Base-by-base conservation (phyloP, 2,329 filamentous ascomycete genomes). In the Arthrobotrys conoides region DNA sequence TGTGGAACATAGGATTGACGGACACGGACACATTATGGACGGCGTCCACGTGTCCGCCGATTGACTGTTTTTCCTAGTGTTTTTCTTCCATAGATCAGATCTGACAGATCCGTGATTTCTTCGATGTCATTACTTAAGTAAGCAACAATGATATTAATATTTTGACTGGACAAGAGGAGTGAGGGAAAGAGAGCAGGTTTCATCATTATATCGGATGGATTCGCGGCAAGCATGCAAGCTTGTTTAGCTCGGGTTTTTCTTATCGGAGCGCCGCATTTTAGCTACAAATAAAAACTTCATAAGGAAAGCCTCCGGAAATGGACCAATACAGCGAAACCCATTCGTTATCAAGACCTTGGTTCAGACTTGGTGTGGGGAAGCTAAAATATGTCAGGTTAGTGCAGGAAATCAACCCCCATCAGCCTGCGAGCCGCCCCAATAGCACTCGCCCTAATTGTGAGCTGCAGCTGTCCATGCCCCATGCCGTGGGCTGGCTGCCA, bases 251-350 rank as follows among this genome's bases (percentile, higher is more conserved):
- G 61, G 57, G 53, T 44, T 65, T 59, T 64, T 22, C 73, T 77
- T 77, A 77, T 77, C 73, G 53, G 59, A 70, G 51, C 61, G 53
- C 67, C 53, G 51, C 49, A 63, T 67, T 66, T 30, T 51, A 49
- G 61, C 66, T 71, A 77, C 73, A 71, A 71, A 77, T 71, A 71
- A 77, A 71, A 71, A 77, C 59, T 71, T 71, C 73, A 67, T 20
- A 77, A 55, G 22, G 55, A 70, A 70, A 44, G 20, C 14, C 61
- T 64, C 67, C 72, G 72, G 72, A 76, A 76, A 55, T 76, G 67
- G 59, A 63, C 67, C 73, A 77, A 77, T 71, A 33, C 59, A 18
- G 49, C 49, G 41, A 22, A 46, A 61, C 67, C 33, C 59, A 67
- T 71, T 66, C 36, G 67, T 67, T 71, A 71, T 71, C 73, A 53